Percentiles rank a stretch among this genome's conserved stretches.
These are phyloP conservation scores for Coemansia sp. DNA, from an alignment of 192 early-diverging fungal species.

Conservation along the genomic window DNA sequence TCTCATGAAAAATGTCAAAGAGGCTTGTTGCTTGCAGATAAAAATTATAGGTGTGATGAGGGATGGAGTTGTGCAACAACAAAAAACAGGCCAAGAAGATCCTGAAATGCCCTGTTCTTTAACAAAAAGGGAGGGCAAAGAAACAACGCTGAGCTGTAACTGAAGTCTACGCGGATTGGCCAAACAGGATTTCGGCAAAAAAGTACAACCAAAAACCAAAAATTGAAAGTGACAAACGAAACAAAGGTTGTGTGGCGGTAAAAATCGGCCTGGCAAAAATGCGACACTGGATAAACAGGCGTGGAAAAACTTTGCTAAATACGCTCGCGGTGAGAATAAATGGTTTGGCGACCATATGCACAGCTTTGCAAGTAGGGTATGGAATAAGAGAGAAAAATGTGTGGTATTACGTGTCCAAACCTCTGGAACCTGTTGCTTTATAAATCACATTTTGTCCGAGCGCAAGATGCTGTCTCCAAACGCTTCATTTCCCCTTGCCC, in stretches of 20 bases:
- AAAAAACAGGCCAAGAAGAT: conserved; percentile 1
- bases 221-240: too few relatives aligned
- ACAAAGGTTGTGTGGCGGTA: too few relatives aligned
- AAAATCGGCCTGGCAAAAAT: too few relatives aligned
- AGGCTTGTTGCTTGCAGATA: background rate
- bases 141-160: background rate
- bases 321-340: background rate
- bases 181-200: too few relatives aligned
- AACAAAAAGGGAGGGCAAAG: background rate
- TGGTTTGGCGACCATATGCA: background rate
- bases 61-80: background rate
- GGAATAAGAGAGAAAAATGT: background rate
- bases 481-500: too few relatives aligned
- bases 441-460: background rate
- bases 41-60: background rate
- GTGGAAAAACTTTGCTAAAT: background rate
- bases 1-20: background rate
- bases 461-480: background rate
- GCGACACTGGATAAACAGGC: too few relatives aligned
- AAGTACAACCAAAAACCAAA: too few relatives aligned
- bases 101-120: too few relatives aligned
- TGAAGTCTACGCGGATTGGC: too few relatives aligned
- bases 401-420: background rate
- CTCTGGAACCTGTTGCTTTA: too few relatives aligned
- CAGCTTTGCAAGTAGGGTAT: too few relatives aligned